Conservation (phyloP, 176 grass and related monocot genomes). For the Aegilops sharonensis region DNA sequence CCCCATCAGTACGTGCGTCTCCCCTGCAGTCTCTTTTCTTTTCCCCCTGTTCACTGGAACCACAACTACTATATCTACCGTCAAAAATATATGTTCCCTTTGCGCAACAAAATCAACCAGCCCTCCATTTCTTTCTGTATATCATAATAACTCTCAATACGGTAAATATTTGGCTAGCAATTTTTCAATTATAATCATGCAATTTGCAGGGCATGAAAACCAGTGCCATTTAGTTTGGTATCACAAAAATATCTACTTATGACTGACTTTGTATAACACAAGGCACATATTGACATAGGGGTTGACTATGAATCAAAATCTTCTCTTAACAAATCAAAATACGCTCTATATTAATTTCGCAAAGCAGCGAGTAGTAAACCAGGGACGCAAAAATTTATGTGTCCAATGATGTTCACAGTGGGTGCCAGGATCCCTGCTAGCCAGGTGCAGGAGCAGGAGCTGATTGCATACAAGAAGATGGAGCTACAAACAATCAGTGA, state of each 20-base stretch:
- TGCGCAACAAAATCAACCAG: not conserved
- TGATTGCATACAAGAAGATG: slow-evolving; percentile 35
- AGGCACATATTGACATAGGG: not conserved
- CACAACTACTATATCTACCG: not conserved
- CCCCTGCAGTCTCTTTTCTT: not conserved
- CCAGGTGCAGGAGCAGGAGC: slow-evolving; percentile 33
- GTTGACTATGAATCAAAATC: not conserved
- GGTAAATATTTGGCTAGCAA: not conserved
- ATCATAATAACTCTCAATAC: not conserved
- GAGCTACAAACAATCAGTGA: slow-evolving; percentile 31
- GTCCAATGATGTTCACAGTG: slow-evolving; percentile 25
- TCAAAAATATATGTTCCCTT: not conserved
- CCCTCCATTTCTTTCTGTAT: not conserved
- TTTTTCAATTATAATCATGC: not conserved
- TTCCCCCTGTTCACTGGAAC: not conserved
- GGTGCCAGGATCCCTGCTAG: slow-evolving; percentile 39
- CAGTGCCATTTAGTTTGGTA: not conserved
- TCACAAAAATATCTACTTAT: not conserved
- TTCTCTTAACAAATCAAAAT: not conserved
- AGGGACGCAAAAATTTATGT: not conserved
- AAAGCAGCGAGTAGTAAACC: not conserved
- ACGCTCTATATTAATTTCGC: not conserved
- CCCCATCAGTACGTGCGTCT: slow-evolving; percentile 29
- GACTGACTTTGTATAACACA: not conserved
- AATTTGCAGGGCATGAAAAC: not conserved